Evolutionary conservation across 768 basidiomycete genomes (phyloP).

Genomic region (Tricholoma sp.): DNA sequence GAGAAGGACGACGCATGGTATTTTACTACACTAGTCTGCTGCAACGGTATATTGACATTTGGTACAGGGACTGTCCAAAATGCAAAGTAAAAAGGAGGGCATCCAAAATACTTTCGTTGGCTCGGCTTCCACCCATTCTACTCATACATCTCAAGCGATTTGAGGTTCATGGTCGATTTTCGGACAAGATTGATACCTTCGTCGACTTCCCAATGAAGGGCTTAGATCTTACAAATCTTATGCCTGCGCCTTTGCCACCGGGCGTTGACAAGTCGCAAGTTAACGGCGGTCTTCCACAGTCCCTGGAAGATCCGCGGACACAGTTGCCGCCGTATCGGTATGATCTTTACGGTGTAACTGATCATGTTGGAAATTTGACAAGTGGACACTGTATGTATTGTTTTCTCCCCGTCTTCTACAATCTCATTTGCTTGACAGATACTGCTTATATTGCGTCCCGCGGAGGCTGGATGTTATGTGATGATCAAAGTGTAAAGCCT

Average conservation of each 20-base stretch:
- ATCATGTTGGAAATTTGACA: conserved; percentile 91
- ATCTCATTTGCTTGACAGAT: conserved; percentile 42
- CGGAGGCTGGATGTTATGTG: conserved; percentile 89
- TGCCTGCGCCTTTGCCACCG: conserved; percentile 76
- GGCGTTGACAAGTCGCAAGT: conserved; percentile 46
- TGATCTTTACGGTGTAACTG: conserved; percentile 93
- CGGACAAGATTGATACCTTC: conserved; percentile 93
- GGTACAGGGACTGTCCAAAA: conserved; percentile 84
- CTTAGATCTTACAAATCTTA: conserved; percentile 69
- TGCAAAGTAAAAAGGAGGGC: conserved; percentile 89
- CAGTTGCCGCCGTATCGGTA: conserved; percentile 90
- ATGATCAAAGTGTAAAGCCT: conserved; percentile 81
- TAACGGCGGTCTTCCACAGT: conserved; percentile 37
- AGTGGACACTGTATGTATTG: conserved; percentile 87
- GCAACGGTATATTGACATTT: background rate
- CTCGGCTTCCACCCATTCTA: conserved; percentile 89
- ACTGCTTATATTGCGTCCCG: conserved; percentile 88
- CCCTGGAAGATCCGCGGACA: conserved; percentile 66
- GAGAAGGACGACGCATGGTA: conserved; percentile 95
- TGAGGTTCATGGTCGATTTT: conserved; percentile 85
- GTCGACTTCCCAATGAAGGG: conserved; percentile 80
- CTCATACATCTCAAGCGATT: conserved; percentile 92
- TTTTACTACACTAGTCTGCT: conserved; percentile 11
- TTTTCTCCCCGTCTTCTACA: background rate
- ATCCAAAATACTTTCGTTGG: conserved; percentile 81